These are phyloP conservation scores for Prunus salicina DNA, from an alignment of 306 rosid genomes.

Conservation along the genomic window DNA sequence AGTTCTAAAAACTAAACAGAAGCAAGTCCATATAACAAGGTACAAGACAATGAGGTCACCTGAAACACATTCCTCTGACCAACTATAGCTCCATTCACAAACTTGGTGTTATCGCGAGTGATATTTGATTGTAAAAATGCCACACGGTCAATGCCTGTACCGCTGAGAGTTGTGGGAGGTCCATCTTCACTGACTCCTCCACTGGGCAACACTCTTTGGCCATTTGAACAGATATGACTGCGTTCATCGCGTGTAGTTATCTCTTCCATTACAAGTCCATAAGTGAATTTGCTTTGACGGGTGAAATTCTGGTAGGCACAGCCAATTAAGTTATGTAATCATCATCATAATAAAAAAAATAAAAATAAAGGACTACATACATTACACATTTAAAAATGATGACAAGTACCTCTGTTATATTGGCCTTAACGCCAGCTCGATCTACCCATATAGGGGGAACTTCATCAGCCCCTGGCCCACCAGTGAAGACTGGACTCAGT, in stretches of 20 bases:
- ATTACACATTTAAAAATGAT: not conserved
- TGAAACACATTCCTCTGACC: slow-evolving; percentile 88
- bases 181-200: slow-evolving; percentile 92
- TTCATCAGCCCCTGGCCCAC: slow-evolving; percentile 96
- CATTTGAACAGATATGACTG: slow-evolving; percentile 67
- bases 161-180: slow-evolving; percentile 98
- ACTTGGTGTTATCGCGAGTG: slow-evolving; percentile 88
- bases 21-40: not conserved
- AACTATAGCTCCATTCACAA: slow-evolving; percentile 83
- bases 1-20: not conserved
- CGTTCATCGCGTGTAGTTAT: slow-evolving; percentile 92
- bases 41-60: slow-evolving; percentile 40
- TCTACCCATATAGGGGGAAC: slow-evolving; percentile 97
- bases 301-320: slow-evolving; percentile 64
- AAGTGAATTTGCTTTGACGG: slow-evolving; percentile 96
- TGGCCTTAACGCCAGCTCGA: slow-evolving; percentile 84
- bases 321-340: slow-evolving; percentile 12
- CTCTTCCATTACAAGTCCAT: slow-evolving; percentile 95
- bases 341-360: slow-evolving; percentile 1
- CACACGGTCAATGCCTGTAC: slow-evolving; percentile 86
- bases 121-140: slow-evolving; percentile 93
- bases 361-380: not conserved
- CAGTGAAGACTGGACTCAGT: slow-evolving; percentile 92
- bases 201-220: slow-evolving; percentile 77
- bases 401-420: slow-evolving; percentile 73